A percentile compares a stretch with the other conserved stretches of the same genome.
Evolutionary conservation across 495 filamentous ascomycete genomes (phyloP).

Genomic region (Neurospora sp.): DNA sequence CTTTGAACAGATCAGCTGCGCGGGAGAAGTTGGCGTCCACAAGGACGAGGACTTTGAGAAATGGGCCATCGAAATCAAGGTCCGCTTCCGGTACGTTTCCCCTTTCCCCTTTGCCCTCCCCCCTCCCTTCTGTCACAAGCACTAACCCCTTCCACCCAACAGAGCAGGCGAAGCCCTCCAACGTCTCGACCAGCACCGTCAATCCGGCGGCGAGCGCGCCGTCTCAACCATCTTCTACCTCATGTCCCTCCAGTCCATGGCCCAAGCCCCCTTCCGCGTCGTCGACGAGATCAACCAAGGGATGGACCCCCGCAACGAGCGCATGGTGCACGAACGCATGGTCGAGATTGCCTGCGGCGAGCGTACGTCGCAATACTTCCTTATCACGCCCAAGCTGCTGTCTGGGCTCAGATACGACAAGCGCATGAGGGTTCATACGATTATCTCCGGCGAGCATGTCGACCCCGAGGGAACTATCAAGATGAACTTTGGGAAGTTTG

Average conservation of each 20-base stretch:
- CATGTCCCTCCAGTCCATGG: slow-evolving; percentile 92
- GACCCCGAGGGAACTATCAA: slow-evolving; percentile 39
- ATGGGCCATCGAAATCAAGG: slow-evolving; percentile 88
- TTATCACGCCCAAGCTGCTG: slow-evolving; percentile 96
- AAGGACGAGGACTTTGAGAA: slow-evolving; percentile 83
- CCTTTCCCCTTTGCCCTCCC: not conserved
- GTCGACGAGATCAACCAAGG: slow-evolving; percentile 99
- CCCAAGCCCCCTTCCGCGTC: slow-evolving; percentile 94
- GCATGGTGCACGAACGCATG: slow-evolving; percentile 94
- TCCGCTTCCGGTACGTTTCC: slow-evolving; percentile 73
- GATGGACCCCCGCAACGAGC: slow-evolving; percentile 97
- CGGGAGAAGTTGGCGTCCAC: slow-evolving; percentile 76
- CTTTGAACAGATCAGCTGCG: slow-evolving; percentile 87
- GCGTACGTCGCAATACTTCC: slow-evolving; percentile 69
- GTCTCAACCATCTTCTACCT: slow-evolving; percentile 99
- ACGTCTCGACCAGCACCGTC: slow-evolving; percentile 77
- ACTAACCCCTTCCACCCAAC: not conserved
- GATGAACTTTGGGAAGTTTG: slow-evolving; percentile 47
- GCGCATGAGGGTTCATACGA: slow-evolving; percentile 87
- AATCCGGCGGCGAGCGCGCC: slow-evolving; percentile 91
- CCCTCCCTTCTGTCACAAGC: not conserved
- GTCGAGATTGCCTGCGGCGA: slow-evolving; percentile 83
- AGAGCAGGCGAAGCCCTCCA: slow-evolving; percentile 77
- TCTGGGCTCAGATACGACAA: slow-evolving; percentile 73
- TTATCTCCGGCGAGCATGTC: slow-evolving; percentile 85